phyloP scores from a whole-genome alignment of 257 asterid species.

The Solanum habrochaites region DNA sequence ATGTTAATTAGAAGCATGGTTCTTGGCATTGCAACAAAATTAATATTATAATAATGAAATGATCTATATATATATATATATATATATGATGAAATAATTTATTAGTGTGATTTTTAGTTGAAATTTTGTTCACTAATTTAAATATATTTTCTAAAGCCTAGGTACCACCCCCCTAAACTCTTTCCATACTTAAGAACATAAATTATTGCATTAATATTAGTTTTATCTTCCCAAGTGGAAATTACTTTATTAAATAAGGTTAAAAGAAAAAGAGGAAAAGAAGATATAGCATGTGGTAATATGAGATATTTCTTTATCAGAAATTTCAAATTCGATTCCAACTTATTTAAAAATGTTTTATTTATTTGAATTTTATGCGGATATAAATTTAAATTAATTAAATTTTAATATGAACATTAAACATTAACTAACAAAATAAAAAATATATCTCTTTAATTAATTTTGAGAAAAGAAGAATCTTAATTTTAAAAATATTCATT shows the following conservation, averaged over 20 bases:
- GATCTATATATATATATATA: too few species aligned
- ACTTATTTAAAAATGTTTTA: too few species aligned
- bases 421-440: too few species aligned
- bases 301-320: too few species aligned
- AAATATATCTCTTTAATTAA: background rate
- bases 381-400: too few species aligned
- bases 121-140: background rate
- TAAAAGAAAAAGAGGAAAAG: background rate
- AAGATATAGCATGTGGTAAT: background rate
- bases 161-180: background rate
- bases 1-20: background rate
- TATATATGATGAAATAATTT: background rate
- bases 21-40: background rate
- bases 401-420: too few species aligned
- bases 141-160: background rate
- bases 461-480: background rate
- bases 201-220: background rate
- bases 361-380: too few species aligned
- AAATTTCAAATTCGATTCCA: background rate
- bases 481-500: background rate
- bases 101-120: background rate
- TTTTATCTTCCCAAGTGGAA: background rate
- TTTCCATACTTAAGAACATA: background rate
- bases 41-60: background rate
- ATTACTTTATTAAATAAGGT: background rate